Evolutionary conservation across 805 yeast genomes (phyloP).

Genomic region (Saccharomycopsis javanensis): DNA sequence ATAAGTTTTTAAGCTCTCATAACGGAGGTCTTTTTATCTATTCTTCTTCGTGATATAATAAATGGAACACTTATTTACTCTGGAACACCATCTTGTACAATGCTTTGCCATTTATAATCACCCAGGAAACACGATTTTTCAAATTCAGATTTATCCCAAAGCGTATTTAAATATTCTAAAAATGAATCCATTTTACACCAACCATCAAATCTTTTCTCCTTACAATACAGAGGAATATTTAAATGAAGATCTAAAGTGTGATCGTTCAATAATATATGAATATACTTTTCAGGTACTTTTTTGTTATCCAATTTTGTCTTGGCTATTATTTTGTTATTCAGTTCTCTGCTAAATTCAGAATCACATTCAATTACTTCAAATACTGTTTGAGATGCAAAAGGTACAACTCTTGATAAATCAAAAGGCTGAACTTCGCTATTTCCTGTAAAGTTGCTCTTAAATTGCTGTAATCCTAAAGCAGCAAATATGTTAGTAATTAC

Average conservation of each 20-base stretch:
- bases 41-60: too few species aligned
- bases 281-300: constrained; percentile 8
- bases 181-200: constrained; percentile 20
- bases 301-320: constrained; percentile 10
- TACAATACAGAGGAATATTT: constrained; percentile 20
- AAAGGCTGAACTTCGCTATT: constrained; percentile 15
- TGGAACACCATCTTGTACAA: constrained; percentile 8
- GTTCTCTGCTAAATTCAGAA: not conserved
- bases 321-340: not conserved
- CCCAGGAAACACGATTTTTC: constrained; percentile 13
- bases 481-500: constrained; percentile 52
- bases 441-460: constrained; percentile 15
- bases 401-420: constrained; percentile 19
- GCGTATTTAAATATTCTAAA: constrained; percentile 18
- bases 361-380: constrained; percentile 20
- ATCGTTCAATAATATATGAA: constrained; percentile 20
- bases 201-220: constrained; percentile 20
- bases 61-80: too few species aligned
- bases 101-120: not conserved
- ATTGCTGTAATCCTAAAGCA: constrained; percentile 45
- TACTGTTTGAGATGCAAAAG: constrained; percentile 19
- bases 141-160: constrained; percentile 17
- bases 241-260: constrained; percentile 17
- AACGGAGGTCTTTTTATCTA: too few species aligned
- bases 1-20: too few species aligned